phyloP scores from a whole-genome alignment of 257 asterid species.

The Penstemon eatonii region DNA sequence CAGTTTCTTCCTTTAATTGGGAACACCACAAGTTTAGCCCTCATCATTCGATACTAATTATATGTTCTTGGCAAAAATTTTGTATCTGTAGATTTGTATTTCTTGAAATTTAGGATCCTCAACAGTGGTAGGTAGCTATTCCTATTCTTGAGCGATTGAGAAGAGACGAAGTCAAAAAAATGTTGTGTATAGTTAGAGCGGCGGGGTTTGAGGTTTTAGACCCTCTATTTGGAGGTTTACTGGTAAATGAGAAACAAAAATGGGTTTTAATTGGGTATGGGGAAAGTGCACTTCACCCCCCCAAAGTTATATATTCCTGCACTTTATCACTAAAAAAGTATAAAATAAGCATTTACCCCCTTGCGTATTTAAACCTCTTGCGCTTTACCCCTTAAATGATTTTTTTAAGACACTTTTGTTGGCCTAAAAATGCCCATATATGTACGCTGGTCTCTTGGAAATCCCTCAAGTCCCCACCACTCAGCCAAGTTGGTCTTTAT shows the following conservation, averaged over 20 bases:
- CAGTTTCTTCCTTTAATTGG: slow-evolving; percentile 91
- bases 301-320: too few species aligned
- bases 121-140: background rate
- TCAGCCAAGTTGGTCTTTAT: too few species aligned
- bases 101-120: background rate
- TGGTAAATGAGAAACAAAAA: background rate
- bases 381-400: too few species aligned
- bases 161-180: background rate
- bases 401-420: too few species aligned
- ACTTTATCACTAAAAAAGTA: too few species aligned
- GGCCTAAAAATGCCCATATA: too few species aligned
- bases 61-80: background rate
- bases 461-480: too few species aligned
- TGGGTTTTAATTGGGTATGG: background rate
- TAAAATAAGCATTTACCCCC: too few species aligned
- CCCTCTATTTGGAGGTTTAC: slow-evolving; percentile 12
- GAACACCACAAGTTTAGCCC: slow-evolving; percentile 76
- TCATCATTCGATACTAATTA: slow-evolving; percentile 42
- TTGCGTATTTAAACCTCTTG: too few species aligned
- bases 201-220: slow-evolving; percentile 26
- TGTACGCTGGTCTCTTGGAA: too few species aligned
- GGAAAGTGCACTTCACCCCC: too few species aligned
- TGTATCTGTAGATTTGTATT: background rate
- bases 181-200: slow-evolving; percentile 19
- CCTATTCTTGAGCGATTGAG: background rate